Base-by-base conservation (phyloP, 805 yeast genomes). In the Teunomyces kruisii region DNA sequence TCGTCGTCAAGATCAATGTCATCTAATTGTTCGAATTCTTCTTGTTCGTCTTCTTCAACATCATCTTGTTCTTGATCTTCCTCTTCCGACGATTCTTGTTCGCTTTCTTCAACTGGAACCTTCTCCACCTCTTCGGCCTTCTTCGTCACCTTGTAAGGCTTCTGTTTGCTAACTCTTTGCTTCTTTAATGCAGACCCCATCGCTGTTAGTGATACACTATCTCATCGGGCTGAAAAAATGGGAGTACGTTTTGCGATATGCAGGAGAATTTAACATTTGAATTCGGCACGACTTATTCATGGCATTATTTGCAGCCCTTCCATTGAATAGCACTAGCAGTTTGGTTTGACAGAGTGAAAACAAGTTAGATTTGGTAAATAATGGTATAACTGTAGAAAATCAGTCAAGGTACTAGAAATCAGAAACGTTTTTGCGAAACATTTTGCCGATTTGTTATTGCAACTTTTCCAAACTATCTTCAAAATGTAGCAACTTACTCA, bases 171-270 rank as follows among this genome's bases (percentile, higher is more conserved):
- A 24, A 50, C 27, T 54, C 51, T 53, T 44, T 61, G 64, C 41
- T 58, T 59, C 54, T 59, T 61, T 17, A 50, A 39, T 19, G 51
- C 52, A 9, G 56, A 40, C 14, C 45, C 59, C 63, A 58, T 58
- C 36, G 29, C 27, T 42, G 30, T 42, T 27, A 14, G 32, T 38
- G 19, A 38, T 38, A 31, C 10, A 3, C 7, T 16, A 27, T n/a
- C 39, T 15, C 40, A 38, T 38, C 40, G 40, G 30, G 14, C 13
- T 17, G 28, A 26, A 27, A 38, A 38, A 38, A 26, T 38, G n/a
- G 22, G 16, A n/a, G 9, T 14, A 16, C 9, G 9, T 35, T 6
- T 22, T 17, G 13, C 6, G 38, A n/a, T 26, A 9, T 26, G 28
- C 28, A 26, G 28, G 28, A 26, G 9, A 6, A 5, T 26, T 5